phyloP scores from a whole-genome alignment of 371 early-diverging fungal genomes.

The Thermomucor indicae-seudaticae region DNA sequence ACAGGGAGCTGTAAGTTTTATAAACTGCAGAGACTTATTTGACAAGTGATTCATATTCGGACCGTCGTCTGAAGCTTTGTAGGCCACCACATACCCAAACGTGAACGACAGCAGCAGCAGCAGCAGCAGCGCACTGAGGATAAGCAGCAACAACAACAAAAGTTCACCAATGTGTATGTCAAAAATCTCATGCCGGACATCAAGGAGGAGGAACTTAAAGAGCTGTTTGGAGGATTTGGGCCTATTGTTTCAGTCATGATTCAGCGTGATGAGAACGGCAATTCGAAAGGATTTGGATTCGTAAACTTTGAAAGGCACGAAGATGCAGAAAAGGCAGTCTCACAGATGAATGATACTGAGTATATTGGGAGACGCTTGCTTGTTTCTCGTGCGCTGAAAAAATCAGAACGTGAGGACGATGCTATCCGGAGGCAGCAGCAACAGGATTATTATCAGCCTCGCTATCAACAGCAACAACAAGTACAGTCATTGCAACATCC shows the following conservation, averaged over 20 bases:
- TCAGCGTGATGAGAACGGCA: slow-evolving; percentile 74
- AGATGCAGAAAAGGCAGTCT: slow-evolving; percentile 87
- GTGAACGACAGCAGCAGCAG: slow-evolving; percentile 71
- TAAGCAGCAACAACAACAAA: slow-evolving; percentile 56
- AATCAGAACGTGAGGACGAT: slow-evolving; percentile 95
- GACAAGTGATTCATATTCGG: not conserved
- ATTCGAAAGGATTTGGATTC: slow-evolving; percentile 92
- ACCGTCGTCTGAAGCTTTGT: slow-evolving; percentile 36
- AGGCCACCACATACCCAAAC: slow-evolving; percentile 86
- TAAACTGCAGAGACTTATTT: not conserved
- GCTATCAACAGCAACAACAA: slow-evolving; percentile 13
- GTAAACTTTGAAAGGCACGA: slow-evolving; percentile 95
- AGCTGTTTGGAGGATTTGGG: slow-evolving; percentile 85
- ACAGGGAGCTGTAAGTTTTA: slow-evolving; percentile 72
- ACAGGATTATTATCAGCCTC: slow-evolving; percentile 40
- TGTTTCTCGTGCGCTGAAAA: slow-evolving; percentile 98
- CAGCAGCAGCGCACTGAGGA: slow-evolving; percentile 23
- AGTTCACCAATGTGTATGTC: slow-evolving; percentile 97
- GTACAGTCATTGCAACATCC: not conserved
- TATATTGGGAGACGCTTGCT: slow-evolving; percentile 86
- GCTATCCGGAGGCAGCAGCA: slow-evolving; percentile 87
- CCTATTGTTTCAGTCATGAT: slow-evolving; percentile 78
- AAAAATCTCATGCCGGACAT: slow-evolving; percentile 92
- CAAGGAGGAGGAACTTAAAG: slow-evolving; percentile 78
- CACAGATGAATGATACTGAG: slow-evolving; percentile 89